Evolutionary conservation across 768 basidiomycete genomes (phyloP).

Genomic region (Sporobolomyces phaffii): DNA sequence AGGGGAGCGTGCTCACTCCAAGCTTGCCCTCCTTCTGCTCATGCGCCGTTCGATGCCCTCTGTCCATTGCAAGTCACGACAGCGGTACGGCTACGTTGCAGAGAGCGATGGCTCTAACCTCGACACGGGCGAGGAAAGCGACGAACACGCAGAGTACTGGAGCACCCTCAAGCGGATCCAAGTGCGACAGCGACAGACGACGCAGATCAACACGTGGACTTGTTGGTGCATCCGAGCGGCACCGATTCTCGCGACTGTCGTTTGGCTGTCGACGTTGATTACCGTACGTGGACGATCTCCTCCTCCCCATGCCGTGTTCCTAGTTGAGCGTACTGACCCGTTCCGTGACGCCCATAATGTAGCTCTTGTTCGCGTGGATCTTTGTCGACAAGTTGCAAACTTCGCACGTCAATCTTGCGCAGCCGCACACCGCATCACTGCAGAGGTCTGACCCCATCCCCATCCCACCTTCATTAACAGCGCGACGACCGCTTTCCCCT

Average conservation of each 20-base stretch:
- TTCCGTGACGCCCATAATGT: too few relatives aligned
- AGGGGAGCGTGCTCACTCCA: too few relatives aligned
- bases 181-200: neutral
- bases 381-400: neutral
- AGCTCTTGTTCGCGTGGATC: constrained; percentile 14
- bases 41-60: too few relatives aligned
- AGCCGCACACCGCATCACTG: too few relatives aligned
- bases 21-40: too few relatives aligned
- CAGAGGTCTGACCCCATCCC: too few relatives aligned
- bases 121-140: too few relatives aligned
- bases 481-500: neutral
- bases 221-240: neutral
- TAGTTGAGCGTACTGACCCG: too few relatives aligned
- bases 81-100: neutral
- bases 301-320: too few relatives aligned
- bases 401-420: too few relatives aligned
- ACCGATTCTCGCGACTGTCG: constrained; percentile 1
- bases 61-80: neutral
- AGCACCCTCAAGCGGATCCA: neutral
- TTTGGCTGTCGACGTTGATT: neutral
- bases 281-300: neutral
- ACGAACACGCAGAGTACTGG: neutral
- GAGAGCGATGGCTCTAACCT: too few relatives aligned
- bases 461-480: too few relatives aligned
- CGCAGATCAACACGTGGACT: neutral